These are phyloP conservation scores for Acanthamoeba rhysodes DNA, from an alignment of 208 protist genomes.

Conservation along the genomic window DNA sequence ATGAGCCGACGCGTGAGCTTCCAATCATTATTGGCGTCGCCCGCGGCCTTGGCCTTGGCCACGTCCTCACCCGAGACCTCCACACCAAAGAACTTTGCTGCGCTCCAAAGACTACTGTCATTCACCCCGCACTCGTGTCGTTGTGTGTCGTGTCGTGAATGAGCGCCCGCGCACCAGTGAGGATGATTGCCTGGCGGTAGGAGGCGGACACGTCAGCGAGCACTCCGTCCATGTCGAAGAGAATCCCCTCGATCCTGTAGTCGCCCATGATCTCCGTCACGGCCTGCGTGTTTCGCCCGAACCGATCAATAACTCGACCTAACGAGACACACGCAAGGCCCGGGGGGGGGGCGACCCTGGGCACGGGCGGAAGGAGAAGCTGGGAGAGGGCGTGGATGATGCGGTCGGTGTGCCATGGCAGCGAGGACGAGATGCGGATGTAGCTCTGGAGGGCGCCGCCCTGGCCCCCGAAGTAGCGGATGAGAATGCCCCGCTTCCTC, in stretches of 20 bases:
- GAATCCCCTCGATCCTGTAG: conserved; percentile 27
- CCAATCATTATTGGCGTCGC: conserved; percentile 83
- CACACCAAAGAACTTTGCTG: conserved; percentile 68
- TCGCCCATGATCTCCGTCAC: not conserved
- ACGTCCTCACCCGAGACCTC: conserved; percentile 76
- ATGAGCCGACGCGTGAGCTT: conserved; percentile 70
- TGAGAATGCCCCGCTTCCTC: conserved; percentile 55
- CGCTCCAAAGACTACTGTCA: not conserved
- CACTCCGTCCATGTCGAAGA: conserved; percentile 84
- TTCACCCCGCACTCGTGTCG: too few species aligned
- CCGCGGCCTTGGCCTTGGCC: conserved; percentile 69
- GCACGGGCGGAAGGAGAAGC: not conserved
- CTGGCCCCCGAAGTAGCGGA: conserved; percentile 76
- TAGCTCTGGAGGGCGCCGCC: conserved; percentile 75
- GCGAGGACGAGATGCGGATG: conserved; percentile 76
- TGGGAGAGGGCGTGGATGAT: not conserved
- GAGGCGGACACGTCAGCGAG: conserved; percentile 79
- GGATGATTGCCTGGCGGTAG: conserved; percentile 79
- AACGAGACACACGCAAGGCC: too few species aligned
- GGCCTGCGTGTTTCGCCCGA: not conserved
- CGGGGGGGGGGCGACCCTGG: not conserved
- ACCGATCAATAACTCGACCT: too few species aligned
- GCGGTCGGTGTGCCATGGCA: conserved; percentile 4
- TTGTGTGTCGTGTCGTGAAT: not conserved
- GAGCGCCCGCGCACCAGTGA: conserved; percentile 31